Evolutionary conservation across 139 green algal genomes (phyloP).

Genomic region (Chloropicon primus): DNA sequence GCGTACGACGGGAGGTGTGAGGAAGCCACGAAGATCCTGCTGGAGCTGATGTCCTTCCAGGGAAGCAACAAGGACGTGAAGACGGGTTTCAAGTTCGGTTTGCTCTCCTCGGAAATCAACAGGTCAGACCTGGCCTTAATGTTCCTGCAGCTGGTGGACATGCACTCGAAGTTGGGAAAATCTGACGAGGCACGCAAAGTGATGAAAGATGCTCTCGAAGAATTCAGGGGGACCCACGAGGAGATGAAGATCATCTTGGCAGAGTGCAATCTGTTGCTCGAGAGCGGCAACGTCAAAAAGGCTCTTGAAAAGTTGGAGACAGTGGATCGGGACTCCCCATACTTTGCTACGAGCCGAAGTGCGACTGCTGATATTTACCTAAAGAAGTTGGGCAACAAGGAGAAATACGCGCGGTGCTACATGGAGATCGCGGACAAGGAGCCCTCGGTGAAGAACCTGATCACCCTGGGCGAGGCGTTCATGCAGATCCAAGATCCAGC

Average conservation of each 20-base stretch:
- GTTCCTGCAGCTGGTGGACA: slow-evolving; percentile 40
- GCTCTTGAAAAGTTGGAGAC: slow-evolving; percentile 37
- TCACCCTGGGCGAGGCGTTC: slow-evolving; percentile 57
- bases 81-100: slow-evolving; percentile 23
- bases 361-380: slow-evolving; percentile 59
- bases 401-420: slow-evolving; percentile 48
- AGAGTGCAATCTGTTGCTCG: slow-evolving; percentile 45
- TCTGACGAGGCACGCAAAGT: slow-evolving; percentile 51
- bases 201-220: slow-evolving; percentile 19
- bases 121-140: slow-evolving; percentile 43
- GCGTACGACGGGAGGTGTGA: slow-evolving; percentile 30
- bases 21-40: slow-evolving; percentile 41
- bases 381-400: slow-evolving; percentile 40
- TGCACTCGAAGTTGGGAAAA: slow-evolving; percentile 23
- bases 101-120: slow-evolving; percentile 16
- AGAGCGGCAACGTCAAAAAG: slow-evolving; percentile 33
- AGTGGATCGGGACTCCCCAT: slow-evolving; percentile 22
- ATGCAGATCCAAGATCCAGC: slow-evolving; percentile 61
- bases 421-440: slow-evolving; percentile 33
- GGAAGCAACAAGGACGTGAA: slow-evolving; percentile 8
- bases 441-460: slow-evolving; percentile 38
- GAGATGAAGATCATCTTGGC: slow-evolving; percentile 38
- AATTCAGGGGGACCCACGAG: slow-evolving; percentile 15
- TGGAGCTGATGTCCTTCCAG: slow-evolving; percentile 36
- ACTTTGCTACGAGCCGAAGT: slow-evolving; percentile 40